Conservation (phyloP, 2,329 filamentous ascomycete species). For the Beauveria asiatica region DNA sequence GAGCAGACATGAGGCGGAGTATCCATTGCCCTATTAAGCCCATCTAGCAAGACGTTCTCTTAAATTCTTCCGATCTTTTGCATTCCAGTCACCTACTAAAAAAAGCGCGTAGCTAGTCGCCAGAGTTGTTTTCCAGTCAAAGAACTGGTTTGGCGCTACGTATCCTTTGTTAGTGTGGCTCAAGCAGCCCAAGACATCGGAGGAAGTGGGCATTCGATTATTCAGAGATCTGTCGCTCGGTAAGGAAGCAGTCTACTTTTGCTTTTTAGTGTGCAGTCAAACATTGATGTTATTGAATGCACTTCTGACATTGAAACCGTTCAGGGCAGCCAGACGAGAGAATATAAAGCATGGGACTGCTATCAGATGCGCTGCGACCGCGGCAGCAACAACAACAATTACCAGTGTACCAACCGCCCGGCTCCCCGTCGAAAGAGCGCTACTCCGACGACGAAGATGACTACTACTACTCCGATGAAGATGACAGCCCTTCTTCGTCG, state of each 20-base stretch:
- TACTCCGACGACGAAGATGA: constrained; percentile 44
- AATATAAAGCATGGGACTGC: constrained; percentile 38
- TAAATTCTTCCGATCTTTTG: neutral
- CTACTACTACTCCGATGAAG: constrained; percentile 36
- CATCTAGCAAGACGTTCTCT: neutral
- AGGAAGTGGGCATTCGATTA: neutral
- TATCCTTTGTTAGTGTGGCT: constrained; percentile 3
- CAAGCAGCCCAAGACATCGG: neutral
- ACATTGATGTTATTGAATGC: neutral
- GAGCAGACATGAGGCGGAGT: neutral
- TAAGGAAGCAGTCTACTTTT: neutral
- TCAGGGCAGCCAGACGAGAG: neutral
- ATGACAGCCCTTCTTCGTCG: constrained; percentile 34
- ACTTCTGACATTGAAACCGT: neutral
- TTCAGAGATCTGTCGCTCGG: neutral
- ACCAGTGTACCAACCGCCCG: constrained; percentile 42
- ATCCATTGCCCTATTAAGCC: neutral
- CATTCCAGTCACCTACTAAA: constrained; percentile 3
- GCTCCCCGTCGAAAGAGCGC: constrained; percentile 38
- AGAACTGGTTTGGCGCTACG: neutral
- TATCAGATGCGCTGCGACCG: constrained; percentile 38
- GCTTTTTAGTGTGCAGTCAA: neutral
- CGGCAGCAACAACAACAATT: constrained; percentile 32
- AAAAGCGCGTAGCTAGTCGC: neutral
- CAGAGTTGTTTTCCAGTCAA: neutral